A percentile compares a stretch with the other conserved stretches of the same genome.
Evolutionary conservation across 139 green algal species (phyloP).

Genomic region (Picochlorum sp.): DNA sequence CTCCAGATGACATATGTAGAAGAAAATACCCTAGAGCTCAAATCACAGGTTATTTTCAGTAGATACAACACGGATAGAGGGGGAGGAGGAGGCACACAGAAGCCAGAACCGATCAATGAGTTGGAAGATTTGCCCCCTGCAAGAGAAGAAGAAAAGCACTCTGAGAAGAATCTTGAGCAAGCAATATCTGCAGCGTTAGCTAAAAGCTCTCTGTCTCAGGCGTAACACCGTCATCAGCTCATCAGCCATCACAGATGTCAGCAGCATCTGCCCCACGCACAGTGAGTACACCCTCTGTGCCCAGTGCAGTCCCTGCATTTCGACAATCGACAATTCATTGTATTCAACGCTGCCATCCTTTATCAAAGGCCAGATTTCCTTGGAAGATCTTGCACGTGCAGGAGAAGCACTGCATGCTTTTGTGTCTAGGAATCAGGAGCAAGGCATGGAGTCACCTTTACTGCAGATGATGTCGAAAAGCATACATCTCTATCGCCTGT

Average conservation of each 20-base stretch:
- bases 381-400: conserved; percentile 16
- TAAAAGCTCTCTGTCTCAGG: not conserved
- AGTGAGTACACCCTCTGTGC: not conserved
- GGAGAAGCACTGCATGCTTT: conserved; percentile 7
- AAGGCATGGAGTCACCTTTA: conserved; percentile 9
- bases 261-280: no score
- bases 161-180: conserved; percentile 12
- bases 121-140: not conserved
- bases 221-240: not conserved
- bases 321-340: not conserved
- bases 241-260: no score
- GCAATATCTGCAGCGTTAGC: conserved; percentile 23
- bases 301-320: conserved; percentile 10
- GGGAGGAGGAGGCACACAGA: not conserved
- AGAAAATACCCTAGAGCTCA: conserved; percentile 30
- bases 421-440: not conserved
- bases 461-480: conserved; percentile 19
- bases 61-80: conserved; percentile 1
- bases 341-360: conserved; percentile 23
- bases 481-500: not conserved
- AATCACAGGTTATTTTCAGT: conserved; percentile 15
- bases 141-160: no score
- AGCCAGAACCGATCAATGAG: not conserved
- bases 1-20: conserved; percentile 5
- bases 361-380: conserved; percentile 19